phyloP scores from a whole-genome alignment of 2,329 filamentous ascomycete genomes.

The Fusarium algeriense region DNA sequence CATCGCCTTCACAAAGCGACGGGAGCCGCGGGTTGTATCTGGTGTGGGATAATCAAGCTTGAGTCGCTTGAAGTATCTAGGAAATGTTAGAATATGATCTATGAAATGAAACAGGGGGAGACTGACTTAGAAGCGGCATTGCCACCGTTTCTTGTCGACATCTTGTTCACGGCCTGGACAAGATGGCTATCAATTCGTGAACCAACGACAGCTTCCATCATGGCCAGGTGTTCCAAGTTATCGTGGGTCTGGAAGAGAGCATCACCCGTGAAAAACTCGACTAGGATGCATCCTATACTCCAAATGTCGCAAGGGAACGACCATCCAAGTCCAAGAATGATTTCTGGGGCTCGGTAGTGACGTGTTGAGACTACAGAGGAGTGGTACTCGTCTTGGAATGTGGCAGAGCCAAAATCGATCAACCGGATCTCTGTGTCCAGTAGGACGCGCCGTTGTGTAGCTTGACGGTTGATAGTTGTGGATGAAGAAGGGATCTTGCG shows the following conservation, averaged over 20 bases:
- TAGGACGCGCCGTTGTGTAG: constrained; percentile 73
- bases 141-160: constrained; percentile 66
- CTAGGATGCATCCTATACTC: constrained; percentile 79
- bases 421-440: constrained; percentile 77
- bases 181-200: constrained; percentile 69
- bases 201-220: constrained; percentile 79
- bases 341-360: constrained; percentile 77
- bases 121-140: constrained; percentile 75
- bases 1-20: constrained; percentile 79
- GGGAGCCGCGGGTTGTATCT: constrained; percentile 74
- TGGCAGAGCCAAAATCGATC: constrained; percentile 79
- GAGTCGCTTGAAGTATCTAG: constrained; percentile 74
- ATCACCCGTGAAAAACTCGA: constrained; percentile 79
- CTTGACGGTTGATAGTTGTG: constrained; percentile 68
- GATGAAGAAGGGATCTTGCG: constrained; percentile 77
- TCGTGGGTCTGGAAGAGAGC: constrained; percentile 80
- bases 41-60: constrained; percentile 73
- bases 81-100: constrained; percentile 43
- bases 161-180: constrained; percentile 63
- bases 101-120: not conserved
- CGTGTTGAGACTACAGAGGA: constrained; percentile 78
- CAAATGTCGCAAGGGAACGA: constrained; percentile 79
- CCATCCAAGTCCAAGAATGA: constrained; percentile 78
- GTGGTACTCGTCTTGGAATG: constrained; percentile 79
- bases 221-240: constrained; percentile 78